Percentiles rank a stretch among this genome's conserved stretches.
Evolutionary conservation across 225 moss, liverwort and hornwort genomes (phyloP).

Genomic region (Bryoerythrophyllum caledonicum): DNA sequence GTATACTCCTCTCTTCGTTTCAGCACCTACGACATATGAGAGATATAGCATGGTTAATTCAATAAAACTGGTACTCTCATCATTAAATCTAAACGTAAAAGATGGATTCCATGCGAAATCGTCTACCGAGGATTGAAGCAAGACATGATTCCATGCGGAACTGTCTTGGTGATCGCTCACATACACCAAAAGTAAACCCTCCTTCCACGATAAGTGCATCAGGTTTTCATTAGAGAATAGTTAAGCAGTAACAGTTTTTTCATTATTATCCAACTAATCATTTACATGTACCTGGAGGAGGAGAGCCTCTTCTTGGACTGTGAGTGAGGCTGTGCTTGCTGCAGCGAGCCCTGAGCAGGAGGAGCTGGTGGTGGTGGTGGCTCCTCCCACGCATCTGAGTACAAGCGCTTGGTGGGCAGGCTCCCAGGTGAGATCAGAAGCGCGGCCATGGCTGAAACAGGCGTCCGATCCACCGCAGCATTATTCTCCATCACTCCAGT

Average conservation of each 20-base stretch:
- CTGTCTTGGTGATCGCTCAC: no score
- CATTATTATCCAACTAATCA: no score
- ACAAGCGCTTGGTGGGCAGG: constrained; percentile 70
- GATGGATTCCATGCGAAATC: no score
- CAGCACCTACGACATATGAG: background rate
- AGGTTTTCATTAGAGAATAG: no score
- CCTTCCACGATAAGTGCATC: no score
- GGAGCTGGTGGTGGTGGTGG: constrained; percentile 34
- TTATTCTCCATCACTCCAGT: constrained; percentile 36
- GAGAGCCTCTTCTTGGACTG: constrained; percentile 52
- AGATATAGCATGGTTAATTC: background rate
- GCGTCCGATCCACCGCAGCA: constrained; percentile 35
- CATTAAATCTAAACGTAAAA: no score
- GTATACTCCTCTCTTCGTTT: background rate
- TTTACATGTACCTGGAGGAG: constrained; percentile 53
- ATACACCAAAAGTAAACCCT: no score
- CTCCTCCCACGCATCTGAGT: constrained; percentile 73
- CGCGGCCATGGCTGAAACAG: constrained; percentile 42
- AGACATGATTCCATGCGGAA: no score
- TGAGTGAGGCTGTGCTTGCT: constrained; percentile 35
- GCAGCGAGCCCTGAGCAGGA: constrained; percentile 12
- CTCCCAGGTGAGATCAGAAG: constrained; percentile 59
- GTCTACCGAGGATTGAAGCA: no score
- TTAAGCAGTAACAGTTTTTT: no score
- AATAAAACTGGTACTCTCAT: background rate